phyloP scores from a whole-genome alignment of 2,329 filamentous ascomycete species.

The Gremmenia infestans region DNA sequence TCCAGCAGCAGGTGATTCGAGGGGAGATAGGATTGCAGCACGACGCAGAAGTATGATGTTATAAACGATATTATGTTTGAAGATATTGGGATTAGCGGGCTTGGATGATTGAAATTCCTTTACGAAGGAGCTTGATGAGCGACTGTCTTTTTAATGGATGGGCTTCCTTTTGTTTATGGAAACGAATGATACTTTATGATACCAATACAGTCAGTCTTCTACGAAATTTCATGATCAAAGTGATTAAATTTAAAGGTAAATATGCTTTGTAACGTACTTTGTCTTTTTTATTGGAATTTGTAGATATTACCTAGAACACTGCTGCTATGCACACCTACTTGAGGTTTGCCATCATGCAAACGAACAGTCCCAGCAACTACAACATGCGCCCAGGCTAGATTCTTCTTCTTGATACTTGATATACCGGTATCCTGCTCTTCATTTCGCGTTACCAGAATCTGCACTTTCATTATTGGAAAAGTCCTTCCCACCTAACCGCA shows the following conservation, averaged over 20 bases:
- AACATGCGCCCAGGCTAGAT: too few relatives aligned
- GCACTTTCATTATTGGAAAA: too few relatives aligned
- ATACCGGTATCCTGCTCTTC: too few relatives aligned
- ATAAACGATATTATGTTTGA: slow-evolving; percentile 23
- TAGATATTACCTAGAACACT: too few relatives aligned
- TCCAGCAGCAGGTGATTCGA: slow-evolving; percentile 11
- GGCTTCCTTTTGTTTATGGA: slow-evolving; percentile 10
- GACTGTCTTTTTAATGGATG: slow-evolving; percentile 10
- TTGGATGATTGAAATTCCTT: slow-evolving; percentile 22
- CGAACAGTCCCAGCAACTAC: too few relatives aligned
- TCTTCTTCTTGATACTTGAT: too few relatives aligned
- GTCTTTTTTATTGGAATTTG: too few relatives aligned
- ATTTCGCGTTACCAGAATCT: too few relatives aligned
- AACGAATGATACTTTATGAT: slow-evolving; percentile 26
- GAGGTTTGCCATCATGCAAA: too few relatives aligned
- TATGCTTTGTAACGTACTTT: neutral
- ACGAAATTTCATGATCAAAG: neutral
- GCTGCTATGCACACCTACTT: too few relatives aligned
- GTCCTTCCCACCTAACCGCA: too few relatives aligned
- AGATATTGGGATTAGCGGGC: slow-evolving; percentile 8
- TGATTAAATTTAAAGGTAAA: neutral
- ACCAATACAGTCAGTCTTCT: slow-evolving; percentile 23
- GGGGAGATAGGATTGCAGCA: slow-evolving; percentile 27
- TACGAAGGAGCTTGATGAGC: slow-evolving; percentile 4
- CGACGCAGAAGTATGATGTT: slow-evolving; percentile 34